Percentiles rank a stretch among this genome's conserved stretches.
Evolutionary conservation across 2,329 filamentous ascomycete genomes (phyloP).

Genomic region (Paecilomyces formosus): DNA sequence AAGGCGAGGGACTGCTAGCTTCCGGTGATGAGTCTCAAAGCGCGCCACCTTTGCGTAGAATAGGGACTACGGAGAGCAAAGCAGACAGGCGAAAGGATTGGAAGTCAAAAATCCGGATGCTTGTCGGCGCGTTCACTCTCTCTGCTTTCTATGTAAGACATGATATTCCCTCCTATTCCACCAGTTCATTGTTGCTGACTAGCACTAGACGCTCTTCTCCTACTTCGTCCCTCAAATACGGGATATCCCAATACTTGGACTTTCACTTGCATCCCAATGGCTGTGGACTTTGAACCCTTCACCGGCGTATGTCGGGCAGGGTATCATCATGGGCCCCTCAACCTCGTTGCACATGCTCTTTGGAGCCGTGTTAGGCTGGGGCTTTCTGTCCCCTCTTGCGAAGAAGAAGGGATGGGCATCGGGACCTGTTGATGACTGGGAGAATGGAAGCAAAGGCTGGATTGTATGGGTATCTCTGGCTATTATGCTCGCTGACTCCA

Average conservation of each 20-base stretch:
- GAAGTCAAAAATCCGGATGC: slow-evolving; percentile 54
- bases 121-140: slow-evolving; percentile 52
- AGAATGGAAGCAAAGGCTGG: slow-evolving; percentile 91
- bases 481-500: slow-evolving; percentile 92
- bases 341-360: slow-evolving; percentile 95
- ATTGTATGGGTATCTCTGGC: slow-evolving; percentile 95
- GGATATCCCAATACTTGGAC: slow-evolving; percentile 79
- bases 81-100: slow-evolving; percentile 45
- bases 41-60: slow-evolving; percentile 45
- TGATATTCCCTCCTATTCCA: slow-evolving; percentile 4
- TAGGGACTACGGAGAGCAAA: slow-evolving; percentile 26
- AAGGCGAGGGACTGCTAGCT: slow-evolving; percentile 21
- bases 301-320: slow-evolving; percentile 93
- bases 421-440: slow-evolving; percentile 80
- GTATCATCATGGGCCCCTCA: slow-evolving; percentile 95
- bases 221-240: slow-evolving; percentile 85
- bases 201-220: slow-evolving; percentile 63
- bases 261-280: slow-evolving; percentile 67
- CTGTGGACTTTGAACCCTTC: slow-evolving; percentile 95
- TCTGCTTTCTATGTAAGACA: slow-evolving; percentile 48
- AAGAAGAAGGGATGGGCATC: slow-evolving; percentile 84
- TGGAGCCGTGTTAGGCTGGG: slow-evolving; percentile 86
- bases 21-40: slow-evolving; percentile 28
- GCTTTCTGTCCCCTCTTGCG: slow-evolving; percentile 77
- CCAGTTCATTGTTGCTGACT: slow-evolving; percentile 8